These are phyloP conservation scores for Niebla homalea DNA, from an alignment of 495 filamentous ascomycete species.

Conservation along the genomic window DNA sequence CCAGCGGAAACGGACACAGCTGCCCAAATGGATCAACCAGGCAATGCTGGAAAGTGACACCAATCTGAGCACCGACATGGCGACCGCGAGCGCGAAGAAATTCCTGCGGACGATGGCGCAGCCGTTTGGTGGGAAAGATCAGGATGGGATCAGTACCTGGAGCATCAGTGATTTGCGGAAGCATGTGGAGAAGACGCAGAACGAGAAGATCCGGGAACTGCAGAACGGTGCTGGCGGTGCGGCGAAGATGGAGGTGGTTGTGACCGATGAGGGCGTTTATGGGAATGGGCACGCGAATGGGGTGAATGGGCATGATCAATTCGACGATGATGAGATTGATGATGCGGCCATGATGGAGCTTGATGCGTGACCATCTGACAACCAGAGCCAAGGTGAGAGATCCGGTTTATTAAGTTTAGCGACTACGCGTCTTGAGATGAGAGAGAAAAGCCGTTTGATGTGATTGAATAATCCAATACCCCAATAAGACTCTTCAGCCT, in stretches of 20 bases:
- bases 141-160: slow-evolving; percentile 91
- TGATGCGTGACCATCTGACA: slow-evolving; percentile 14
- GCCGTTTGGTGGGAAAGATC: slow-evolving; percentile 67
- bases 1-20: slow-evolving; percentile 71
- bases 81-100: slow-evolving; percentile 71
- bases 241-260: slow-evolving; percentile 43
- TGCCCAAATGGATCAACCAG: slow-evolving; percentile 96
- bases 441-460: too few relatives aligned
- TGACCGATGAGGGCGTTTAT: too few relatives aligned
- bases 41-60: slow-evolving; percentile 70
- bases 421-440: too few relatives aligned
- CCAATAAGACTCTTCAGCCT: too few relatives aligned
- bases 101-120: slow-evolving; percentile 86
- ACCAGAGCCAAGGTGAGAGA: too few relatives aligned
- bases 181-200: slow-evolving; percentile 65
- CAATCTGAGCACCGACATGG: slow-evolving; percentile 90
- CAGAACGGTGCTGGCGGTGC: slow-evolving; percentile 25
- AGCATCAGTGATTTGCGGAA: slow-evolving; percentile 58
- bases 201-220: slow-evolving; percentile 40
- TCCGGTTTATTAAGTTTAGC: too few relatives aligned
- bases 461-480: too few relatives aligned
- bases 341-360: slow-evolving; percentile 55
- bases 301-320: slow-evolving; percentile 31
- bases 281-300: slow-evolving; percentile 13
- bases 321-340: slow-evolving; percentile 38